These are phyloP conservation scores for Fraxinus xanthoxyloides DNA, from an alignment of 305 asterid genomes.

Conservation along the genomic window DNA sequence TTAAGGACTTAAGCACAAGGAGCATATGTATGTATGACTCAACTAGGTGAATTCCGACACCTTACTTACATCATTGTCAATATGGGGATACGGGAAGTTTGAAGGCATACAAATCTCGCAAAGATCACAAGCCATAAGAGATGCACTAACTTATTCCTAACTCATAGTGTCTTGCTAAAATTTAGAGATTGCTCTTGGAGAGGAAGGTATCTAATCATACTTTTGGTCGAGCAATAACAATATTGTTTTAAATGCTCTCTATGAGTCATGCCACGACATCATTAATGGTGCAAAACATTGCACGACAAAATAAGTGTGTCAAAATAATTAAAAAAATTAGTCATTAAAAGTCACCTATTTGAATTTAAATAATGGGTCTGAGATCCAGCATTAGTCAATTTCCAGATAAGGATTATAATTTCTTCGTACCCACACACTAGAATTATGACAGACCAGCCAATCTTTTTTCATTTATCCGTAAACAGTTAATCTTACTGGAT, in stretches of 20 bases:
- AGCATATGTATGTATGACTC: not conserved
- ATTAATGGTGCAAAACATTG: not conserved
- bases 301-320: not conserved
- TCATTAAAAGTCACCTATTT: not conserved
- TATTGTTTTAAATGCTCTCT: not conserved
- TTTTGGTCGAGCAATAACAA: not conserved
- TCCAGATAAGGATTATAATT: not conserved
- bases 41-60: not conserved
- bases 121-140: not conserved
- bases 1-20: not conserved
- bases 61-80: not conserved
- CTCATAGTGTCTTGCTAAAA: not conserved
- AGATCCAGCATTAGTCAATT: not conserved
- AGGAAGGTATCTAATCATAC: not conserved
- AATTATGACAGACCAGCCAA: not conserved
- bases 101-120: not conserved
- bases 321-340: not conserved
- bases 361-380: not conserved
- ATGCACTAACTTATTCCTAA: not conserved
- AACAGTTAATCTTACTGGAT: not conserved
- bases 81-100: not conserved
- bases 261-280: not conserved
- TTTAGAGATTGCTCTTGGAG: not conserved
- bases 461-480: not conserved
- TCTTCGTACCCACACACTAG: not conserved